Conservation (phyloP, 129 eudicot genomes). For the Erigeron canadensis region DNA sequence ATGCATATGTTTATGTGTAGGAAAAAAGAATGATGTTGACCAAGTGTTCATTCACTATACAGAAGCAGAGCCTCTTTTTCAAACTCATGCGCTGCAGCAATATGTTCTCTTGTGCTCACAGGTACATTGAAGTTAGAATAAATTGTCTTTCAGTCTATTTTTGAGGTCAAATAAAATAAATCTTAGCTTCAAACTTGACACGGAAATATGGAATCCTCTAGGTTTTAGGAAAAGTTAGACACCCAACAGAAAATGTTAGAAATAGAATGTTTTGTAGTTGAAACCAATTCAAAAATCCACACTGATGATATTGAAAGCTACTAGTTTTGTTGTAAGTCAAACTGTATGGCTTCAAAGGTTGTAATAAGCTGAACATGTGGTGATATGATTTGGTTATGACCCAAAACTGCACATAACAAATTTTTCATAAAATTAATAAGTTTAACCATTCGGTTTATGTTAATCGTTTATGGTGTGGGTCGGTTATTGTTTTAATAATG, state of each 20-base stretch:
- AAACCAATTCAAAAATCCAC: background rate
- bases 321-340: constrained; percentile 13
- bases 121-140: constrained; percentile 37
- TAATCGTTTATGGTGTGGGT: too few relatives aligned
- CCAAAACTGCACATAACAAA: too few relatives aligned
- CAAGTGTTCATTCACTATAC: constrained; percentile 26
- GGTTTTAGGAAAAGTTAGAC: background rate
- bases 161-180: constrained; percentile 7
- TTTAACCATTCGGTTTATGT: too few relatives aligned
- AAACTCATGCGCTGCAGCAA: constrained; percentile 76
- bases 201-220: background rate
- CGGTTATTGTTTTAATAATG: too few relatives aligned
- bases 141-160: too few relatives aligned
- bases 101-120: constrained; percentile 86
- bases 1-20: constrained; percentile 36
- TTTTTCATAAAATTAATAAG: too few relatives aligned
- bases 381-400: too few relatives aligned
- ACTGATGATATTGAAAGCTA: background rate
- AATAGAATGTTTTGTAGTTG: background rate
- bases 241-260: background rate
- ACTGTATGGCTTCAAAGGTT: background rate
- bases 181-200: background rate
- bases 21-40: constrained; percentile 36
- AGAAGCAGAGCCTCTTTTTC: constrained; percentile 54
- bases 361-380: too few relatives aligned